These are phyloP conservation scores for Pleodorina starrii DNA, from an alignment of 139 green algal genomes.

Conservation along the genomic window DNA sequence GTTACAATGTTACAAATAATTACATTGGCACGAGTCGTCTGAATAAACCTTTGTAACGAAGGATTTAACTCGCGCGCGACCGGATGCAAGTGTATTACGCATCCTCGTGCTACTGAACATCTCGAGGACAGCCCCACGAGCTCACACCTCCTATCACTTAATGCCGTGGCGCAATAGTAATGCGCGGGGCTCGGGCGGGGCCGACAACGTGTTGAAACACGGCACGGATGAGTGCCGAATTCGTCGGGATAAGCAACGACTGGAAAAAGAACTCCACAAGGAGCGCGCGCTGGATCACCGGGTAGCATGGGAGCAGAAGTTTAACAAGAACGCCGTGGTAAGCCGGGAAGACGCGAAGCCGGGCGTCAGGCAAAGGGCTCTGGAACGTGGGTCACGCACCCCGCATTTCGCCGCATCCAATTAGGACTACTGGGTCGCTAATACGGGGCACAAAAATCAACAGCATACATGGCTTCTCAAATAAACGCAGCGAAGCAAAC, in stretches of 20 bases:
- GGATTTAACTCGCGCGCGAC: too few species aligned
- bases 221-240: background rate
- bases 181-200: background rate
- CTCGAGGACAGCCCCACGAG: too few species aligned
- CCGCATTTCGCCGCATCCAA: too few species aligned
- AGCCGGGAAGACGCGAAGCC: background rate
- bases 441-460: too few species aligned
- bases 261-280: background rate
- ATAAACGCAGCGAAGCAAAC: too few species aligned
- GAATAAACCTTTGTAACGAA: too few species aligned
- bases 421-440: too few species aligned
- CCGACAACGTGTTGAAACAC: background rate
- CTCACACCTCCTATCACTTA: too few species aligned
- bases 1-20: background rate
- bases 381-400: background rate
- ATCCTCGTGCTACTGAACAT: too few species aligned
- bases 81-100: too few species aligned
- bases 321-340: background rate
- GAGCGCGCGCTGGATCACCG: background rate
- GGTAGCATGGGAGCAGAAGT: conserved; percentile 3
- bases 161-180: background rate
- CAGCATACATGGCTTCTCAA: too few species aligned
- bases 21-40: too few species aligned
- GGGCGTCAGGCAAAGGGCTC: background rate
- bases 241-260: background rate